Evolutionary conservation across 1,139 yeast species (phyloP).

Genomic region (Candida labiduridarum): DNA sequence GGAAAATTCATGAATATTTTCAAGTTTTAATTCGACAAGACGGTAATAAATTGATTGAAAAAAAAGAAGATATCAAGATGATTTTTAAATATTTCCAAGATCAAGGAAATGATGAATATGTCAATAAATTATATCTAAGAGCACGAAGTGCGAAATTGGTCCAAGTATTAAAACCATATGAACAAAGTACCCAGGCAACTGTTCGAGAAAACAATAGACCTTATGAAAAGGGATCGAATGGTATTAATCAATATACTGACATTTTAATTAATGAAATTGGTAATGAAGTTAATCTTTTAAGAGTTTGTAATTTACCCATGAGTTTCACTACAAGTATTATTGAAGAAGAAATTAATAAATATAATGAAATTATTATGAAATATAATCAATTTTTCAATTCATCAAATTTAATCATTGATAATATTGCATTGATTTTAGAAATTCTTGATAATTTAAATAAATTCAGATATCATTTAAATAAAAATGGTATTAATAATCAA

Average conservation of each 20-base stretch:
- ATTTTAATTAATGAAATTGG: slow-evolving; percentile 53
- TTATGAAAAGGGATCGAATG: slow-evolving; percentile 64
- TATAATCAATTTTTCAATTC: slow-evolving; percentile 15
- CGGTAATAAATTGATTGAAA: slow-evolving; percentile 8
- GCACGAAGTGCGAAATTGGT: slow-evolving; percentile 49
- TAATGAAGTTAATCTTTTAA: slow-evolving; percentile 47
- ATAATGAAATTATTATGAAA: slow-evolving; percentile 16
- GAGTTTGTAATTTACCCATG: slow-evolving; percentile 22
- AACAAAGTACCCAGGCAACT: slow-evolving; percentile 38
- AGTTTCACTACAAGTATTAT: slow-evolving; percentile 24
- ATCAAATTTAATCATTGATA: slow-evolving; percentile 17
- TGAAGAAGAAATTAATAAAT: slow-evolving; percentile 25
- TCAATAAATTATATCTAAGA: slow-evolving; percentile 47
- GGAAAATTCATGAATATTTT: slow-evolving; percentile 40
- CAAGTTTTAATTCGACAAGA: slow-evolving; percentile 19
- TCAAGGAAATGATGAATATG: slow-evolving; percentile 11
- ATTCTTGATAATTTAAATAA: slow-evolving; percentile 38
- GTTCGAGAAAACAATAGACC: slow-evolving; percentile 43
- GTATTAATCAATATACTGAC: slow-evolving; percentile 56
- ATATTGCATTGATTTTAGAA: slow-evolving; percentile 46
- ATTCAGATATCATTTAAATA: slow-evolving; percentile 22
- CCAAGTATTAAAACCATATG: slow-evolving; percentile 41
- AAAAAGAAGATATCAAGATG: slow-evolving; percentile 17
- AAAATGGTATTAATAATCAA: slow-evolving; percentile 16
- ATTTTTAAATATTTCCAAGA: slow-evolving; percentile 51